Base-by-base conservation (phyloP, 1,284 basidiomycete genomes). In the Irpex lacteus region DNA sequence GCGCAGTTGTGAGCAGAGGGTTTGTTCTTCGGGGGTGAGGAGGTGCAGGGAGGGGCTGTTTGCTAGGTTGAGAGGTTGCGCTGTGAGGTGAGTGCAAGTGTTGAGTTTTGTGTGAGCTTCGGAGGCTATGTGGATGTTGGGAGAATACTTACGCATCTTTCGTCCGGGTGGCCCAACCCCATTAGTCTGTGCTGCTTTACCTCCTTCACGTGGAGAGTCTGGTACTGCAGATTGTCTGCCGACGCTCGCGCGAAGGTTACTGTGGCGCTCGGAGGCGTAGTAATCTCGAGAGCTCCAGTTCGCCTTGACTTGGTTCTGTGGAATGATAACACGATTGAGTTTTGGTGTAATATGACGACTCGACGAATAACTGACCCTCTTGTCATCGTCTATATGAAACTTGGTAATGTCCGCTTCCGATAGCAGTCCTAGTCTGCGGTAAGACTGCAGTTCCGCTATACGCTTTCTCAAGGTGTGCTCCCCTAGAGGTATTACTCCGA, bases 361-460 rank as follows among this genome's bases (percentile, higher is more conserved):
- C 34, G 34, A 76, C 40, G 40, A 47, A 5, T 1, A 15, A 47
- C 89, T 69, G 71, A 94, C 92, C 68, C 94, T 80, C 68, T 91
- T 90, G 18, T 83, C 79, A 58, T 87, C 80, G 70, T 95, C 94
- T 38, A 80, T 76, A 53, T 96, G 92, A 71, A 94, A 98, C 71
- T 90, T 91, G 58, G 96, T 94, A 54, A 95, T 92, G 70, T 98
- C 96, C n/a, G 89, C 88, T 4, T 87, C 78, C 0, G 90, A 92
- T 1, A 87, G 89, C 52, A 98, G 80, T 0, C 96, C 96, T 73
- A 94, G 85, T 47, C 90, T 84, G 11, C 96, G 88, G 74, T 94
- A 96, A 64, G 91, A 87, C 71, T 98, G 96, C 21, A 98, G 80
- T 68, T 98, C 95, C 63, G 89, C 84, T 71, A 98, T 96, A 52